Evolutionary conservation across 108 stramenopile species (phyloP), one percentile per base, ranked within the genome.

Genomic region (Cyclotella sp.): DNA sequence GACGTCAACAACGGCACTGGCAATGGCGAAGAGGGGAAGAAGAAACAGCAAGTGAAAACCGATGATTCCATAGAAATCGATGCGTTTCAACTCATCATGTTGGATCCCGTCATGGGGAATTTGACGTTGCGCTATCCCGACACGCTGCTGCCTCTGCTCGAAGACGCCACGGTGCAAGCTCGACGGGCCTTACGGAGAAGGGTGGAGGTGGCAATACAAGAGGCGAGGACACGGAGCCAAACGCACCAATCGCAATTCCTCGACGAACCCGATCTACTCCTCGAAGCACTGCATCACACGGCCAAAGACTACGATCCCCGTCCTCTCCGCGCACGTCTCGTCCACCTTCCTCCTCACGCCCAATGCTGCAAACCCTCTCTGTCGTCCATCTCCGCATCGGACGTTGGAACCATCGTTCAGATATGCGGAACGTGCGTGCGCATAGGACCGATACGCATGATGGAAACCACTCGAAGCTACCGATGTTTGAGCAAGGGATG

Each of bases 341-440:
- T 88, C 3, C 90, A 92, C 68, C 75, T 98, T 27, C 98, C 98
- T 40, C 97, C 97, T 22, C 82, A 95, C 53, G 72, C 79, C 27
- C 93, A 86, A 54, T 68, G 72, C 54, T 86, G 84, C 72, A 92
- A 97, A 79, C 82, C 93, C 3, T 87, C 92, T 21, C 65, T 98
- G 16, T 90, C 95, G 45, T 54, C 73, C 24, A 76, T 99, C 42
- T 71, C 89, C 5, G 84, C 93, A 11, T 63, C 63, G 5, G 96
- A 97, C 73, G 94, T 98, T 0, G 96, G 94, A 26, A 90, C 85
- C 30, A 91, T 99, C 65, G 84, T 98, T 7, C 98, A 98, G 79
- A 65, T 99, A 10, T 82, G 74, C 64, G 99, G 99, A 16, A 98
- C 97, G 1, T 96, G 98, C 45, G 91, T 97, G 13, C 89, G 98